Evolutionary conservation across 805 yeast genomes (phyloP), one percentile per base, ranked within the genome.

Genomic region (Sugiyamaella boreocaroliniensis): DNA sequence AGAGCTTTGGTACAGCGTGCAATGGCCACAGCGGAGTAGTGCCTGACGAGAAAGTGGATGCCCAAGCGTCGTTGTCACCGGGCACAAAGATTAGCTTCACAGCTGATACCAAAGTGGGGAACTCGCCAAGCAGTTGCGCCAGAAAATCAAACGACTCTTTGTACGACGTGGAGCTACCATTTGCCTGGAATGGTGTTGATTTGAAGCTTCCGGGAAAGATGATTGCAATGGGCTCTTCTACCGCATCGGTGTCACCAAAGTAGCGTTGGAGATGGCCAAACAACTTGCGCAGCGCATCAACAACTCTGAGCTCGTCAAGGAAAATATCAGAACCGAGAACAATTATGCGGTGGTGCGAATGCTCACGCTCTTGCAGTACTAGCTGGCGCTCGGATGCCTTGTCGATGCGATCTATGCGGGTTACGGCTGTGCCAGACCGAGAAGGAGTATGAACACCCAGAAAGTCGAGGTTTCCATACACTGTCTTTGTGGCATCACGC

Each of bases 51-150:
- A 77, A 78, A 51, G 83, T 73, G 0, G 93, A 79, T 37, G 83
- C 82, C 97, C 98, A 93, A 0, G 97, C 97, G 68, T 93, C 99
- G 59, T 88, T 86, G 43, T 81, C 80, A 0, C 99, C 98, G 0
- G 98, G 97, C 1, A 92, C 72, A 54, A 93, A 79, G 0, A 89
- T 70, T 29, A 93, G 67, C 49, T 84, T 81, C 29, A 85, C 75
- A 6, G 70, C 64, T 7, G 70, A 63, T 12, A 81, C 70, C 6
- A 89, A 68, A 3, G 66, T 64, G 0, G 88, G 85, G 59, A 72
- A 86, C 47, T 76, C 73, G 9, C 83, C 77, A 16, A 93, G 63
- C 1, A 88, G 61, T 2, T 75, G 72, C 0, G 95, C 92, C 14
- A 93, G 72, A 2, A 80, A 72, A 61, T 90, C 96, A 68, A 93